Percentiles rank a stretch among this genome's conserved stretches.
phyloP scores from a whole-genome alignment of 768 basidiomycete species.

The Hirschioporus abietinus region DNA sequence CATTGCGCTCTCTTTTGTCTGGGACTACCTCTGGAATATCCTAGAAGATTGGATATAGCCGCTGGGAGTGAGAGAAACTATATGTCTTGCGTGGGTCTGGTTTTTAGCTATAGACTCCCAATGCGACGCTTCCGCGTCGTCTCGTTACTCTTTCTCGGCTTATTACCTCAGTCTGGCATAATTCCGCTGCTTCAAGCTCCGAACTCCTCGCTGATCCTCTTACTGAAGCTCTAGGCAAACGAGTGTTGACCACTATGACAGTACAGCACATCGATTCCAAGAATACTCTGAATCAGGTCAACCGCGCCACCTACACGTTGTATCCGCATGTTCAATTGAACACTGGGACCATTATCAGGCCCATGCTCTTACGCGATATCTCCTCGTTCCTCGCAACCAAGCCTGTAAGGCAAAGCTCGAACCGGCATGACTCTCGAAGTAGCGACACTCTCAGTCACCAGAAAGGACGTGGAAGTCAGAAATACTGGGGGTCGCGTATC shows the following conservation, averaged over 20 bases:
- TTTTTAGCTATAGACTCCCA: background rate
- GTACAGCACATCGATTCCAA: conserved; percentile 1
- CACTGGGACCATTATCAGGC: background rate
- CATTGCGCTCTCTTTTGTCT: no score
- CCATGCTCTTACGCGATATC: background rate
- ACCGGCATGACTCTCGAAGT: background rate
- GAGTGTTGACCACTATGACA: background rate
- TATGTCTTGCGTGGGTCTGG: background rate
- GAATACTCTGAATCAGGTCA: background rate
- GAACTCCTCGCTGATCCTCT: background rate
- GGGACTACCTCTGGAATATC: no score
- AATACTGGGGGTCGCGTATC: background rate
- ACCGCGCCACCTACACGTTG: conserved; percentile 1
- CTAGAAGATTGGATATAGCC: no score
- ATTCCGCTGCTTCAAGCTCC: background rate
- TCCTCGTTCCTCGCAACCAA: background rate
- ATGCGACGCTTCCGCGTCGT: background rate
- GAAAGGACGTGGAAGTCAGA: background rate
- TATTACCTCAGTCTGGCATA: background rate
- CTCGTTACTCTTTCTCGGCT: background rate
- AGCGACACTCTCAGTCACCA: background rate
- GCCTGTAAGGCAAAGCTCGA: background rate
- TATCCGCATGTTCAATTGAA: background rate
- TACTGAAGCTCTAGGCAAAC: background rate
- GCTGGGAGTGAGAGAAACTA: background rate